phyloP scores from a whole-genome alignment of 331 rosid species.

The Acacia concinna region DNA sequence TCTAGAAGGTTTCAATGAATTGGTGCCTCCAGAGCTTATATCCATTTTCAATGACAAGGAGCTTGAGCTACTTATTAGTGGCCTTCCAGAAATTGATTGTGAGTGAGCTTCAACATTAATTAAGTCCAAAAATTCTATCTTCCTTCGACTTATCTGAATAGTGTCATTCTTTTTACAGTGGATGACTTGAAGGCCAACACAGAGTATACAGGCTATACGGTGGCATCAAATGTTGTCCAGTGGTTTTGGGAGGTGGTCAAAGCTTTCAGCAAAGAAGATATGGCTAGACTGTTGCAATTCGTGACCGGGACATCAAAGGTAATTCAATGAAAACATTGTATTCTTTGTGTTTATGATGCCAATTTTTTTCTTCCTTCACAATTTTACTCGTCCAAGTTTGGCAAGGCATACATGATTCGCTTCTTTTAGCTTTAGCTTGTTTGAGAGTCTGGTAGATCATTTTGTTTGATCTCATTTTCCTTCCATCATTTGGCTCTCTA shows the following conservation, averaged over 20 bases:
- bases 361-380: neutral
- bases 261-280: constrained; percentile 91
- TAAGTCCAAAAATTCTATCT: constrained; percentile 5
- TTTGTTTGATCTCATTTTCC: neutral
- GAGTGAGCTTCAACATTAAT: constrained; percentile 40
- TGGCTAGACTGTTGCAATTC: constrained; percentile 97
- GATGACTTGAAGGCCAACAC: constrained; percentile 92
- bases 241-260: constrained; percentile 99
- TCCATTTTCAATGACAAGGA: constrained; percentile 93
- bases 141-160: constrained; percentile 33
- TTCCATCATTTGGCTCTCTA: neutral
- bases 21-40: constrained; percentile 81
- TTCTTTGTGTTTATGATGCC: neutral
- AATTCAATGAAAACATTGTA: constrained; percentile 26
- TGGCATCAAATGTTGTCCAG: constrained; percentile 85
- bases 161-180: constrained; percentile 60
- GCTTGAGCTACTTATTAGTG: constrained; percentile 98
- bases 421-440: constrained; percentile 1
- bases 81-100: constrained; percentile 99
- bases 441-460: neutral
- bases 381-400: neutral
- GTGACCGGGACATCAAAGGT: constrained; percentile 99
- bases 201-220: constrained; percentile 88
- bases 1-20: constrained; percentile 77
- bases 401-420: neutral